phyloP scores from a whole-genome alignment of 2,329 filamentous ascomycete species.

The Colletotrichum brevisporum region DNA sequence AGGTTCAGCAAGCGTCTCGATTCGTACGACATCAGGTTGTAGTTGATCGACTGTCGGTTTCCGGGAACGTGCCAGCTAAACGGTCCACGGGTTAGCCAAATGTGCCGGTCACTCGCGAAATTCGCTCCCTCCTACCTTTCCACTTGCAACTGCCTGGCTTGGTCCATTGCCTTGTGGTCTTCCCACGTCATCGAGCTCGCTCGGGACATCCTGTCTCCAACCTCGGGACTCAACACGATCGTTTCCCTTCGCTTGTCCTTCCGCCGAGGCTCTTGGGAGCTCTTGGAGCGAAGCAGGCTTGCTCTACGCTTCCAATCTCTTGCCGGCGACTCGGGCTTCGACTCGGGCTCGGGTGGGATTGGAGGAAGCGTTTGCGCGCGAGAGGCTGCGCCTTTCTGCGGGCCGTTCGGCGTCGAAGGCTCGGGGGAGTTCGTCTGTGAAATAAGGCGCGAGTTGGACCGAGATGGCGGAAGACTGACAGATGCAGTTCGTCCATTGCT shows the following conservation, averaged over 20 bases:
- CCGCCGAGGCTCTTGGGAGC: constrained; percentile 33
- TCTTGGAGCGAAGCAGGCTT: constrained; percentile 41
- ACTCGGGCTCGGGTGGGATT: constrained; percentile 19
- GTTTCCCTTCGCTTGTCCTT: constrained; percentile 26
- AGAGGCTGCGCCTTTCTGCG: background rate
- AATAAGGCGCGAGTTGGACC: constrained; percentile 24
- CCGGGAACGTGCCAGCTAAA: constrained; percentile 50
- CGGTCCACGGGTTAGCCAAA: constrained; percentile 28
- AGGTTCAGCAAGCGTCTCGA: constrained; percentile 59
- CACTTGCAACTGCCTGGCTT: constrained; percentile 40
- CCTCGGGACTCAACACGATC: constrained; percentile 20
- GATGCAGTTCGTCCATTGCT: constrained; percentile 48
- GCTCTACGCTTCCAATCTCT: constrained; percentile 40
- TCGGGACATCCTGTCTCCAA: constrained; percentile 37
- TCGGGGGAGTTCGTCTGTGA: constrained; percentile 19
- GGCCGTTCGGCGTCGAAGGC: constrained; percentile 27
- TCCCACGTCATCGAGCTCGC: constrained; percentile 42
- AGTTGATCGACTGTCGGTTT: constrained; percentile 57
- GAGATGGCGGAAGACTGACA: constrained; percentile 46
- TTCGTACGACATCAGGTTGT: constrained; percentile 61
- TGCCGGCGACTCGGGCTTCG: constrained; percentile 3
- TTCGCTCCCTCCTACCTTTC: constrained; percentile 32
- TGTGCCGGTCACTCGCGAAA: background rate
- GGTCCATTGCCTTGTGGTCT: constrained; percentile 39
- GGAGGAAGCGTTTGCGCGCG: background rate